These are phyloP conservation scores for Solanum hybrid DNA, from an alignment of 305 asterid genomes.

Conservation along the genomic window DNA sequence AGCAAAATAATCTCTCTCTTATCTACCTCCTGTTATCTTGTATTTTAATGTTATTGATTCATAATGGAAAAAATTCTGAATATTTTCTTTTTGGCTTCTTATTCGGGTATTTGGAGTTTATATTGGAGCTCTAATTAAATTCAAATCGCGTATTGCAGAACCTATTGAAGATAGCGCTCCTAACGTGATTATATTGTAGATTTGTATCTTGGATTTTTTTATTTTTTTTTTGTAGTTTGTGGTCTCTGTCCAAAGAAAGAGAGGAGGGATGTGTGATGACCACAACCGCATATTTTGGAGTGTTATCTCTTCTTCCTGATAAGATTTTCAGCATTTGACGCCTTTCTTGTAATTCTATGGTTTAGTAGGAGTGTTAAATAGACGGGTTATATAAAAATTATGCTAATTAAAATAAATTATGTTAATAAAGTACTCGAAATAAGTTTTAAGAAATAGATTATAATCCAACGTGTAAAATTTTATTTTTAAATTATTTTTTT, in stretches of 20 bases:
- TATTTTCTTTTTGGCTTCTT: too few species aligned
- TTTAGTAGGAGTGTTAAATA: background rate
- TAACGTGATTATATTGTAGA: too few species aligned
- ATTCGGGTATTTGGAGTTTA: too few species aligned
- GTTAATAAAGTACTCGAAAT: background rate
- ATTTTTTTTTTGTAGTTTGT: background rate
- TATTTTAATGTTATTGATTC: background rate
- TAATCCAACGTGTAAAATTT: background rate
- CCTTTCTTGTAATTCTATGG: background rate
- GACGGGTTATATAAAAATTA: background rate
- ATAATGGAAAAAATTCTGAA: background rate
- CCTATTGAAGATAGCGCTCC: fast-evolving
- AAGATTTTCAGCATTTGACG: background rate
- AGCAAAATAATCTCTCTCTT: background rate
- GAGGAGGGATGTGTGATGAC: background rate
- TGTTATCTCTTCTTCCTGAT: background rate
- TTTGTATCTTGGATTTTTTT: background rate
- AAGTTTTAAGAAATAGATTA: background rate
- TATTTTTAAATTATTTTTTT: too few species aligned
- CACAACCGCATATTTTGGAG: background rate
- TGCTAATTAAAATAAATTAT: background rate
- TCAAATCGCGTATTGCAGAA: fast-evolving
- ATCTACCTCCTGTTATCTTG: background rate
- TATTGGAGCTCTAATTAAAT: too few species aligned
- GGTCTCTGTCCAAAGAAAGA: background rate